These are phyloP conservation scores for Solanum phureja DNA, from an alignment of 257 asterid genomes.

Conservation along the genomic window DNA sequence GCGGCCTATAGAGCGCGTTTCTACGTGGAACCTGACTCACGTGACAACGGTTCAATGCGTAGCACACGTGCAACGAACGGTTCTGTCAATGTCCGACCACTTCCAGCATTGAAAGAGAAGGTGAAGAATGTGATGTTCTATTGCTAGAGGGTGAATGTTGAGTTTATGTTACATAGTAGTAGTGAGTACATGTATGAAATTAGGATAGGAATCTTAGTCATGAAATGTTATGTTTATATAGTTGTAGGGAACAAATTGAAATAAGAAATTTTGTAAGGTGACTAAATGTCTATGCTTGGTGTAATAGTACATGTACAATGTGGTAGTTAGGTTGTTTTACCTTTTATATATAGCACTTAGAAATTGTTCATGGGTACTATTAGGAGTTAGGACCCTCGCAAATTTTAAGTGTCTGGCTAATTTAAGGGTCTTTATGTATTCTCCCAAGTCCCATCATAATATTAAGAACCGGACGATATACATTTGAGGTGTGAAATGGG, in stretches of 20 bases:
- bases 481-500: no score
- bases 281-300: background rate
- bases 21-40: slow-evolving; percentile 76
- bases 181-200: background rate
- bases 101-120: slow-evolving; percentile 90
- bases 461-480: background rate
- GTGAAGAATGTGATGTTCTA: slow-evolving; percentile 97
- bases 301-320: background rate
- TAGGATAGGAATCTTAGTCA: background rate
- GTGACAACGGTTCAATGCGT: slow-evolving; percentile 26
- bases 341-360: background rate
- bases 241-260: background rate
- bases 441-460: background rate
- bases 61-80: slow-evolving; percentile 36
- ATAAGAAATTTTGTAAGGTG: background rate
- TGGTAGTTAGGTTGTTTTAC: background rate
- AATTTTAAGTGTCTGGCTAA: background rate
- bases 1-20: slow-evolving; percentile 93
- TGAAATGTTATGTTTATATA: background rate
- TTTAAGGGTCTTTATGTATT: background rate
- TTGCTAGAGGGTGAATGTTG: slow-evolving; percentile 26
- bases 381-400: background rate
- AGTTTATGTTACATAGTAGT: background rate
- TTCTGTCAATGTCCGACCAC: slow-evolving; percentile 62
- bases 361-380: background rate